phyloP scores from a whole-genome alignment of 2,329 filamentous ascomycete species.

The Hypoxylon sp. region DNA sequence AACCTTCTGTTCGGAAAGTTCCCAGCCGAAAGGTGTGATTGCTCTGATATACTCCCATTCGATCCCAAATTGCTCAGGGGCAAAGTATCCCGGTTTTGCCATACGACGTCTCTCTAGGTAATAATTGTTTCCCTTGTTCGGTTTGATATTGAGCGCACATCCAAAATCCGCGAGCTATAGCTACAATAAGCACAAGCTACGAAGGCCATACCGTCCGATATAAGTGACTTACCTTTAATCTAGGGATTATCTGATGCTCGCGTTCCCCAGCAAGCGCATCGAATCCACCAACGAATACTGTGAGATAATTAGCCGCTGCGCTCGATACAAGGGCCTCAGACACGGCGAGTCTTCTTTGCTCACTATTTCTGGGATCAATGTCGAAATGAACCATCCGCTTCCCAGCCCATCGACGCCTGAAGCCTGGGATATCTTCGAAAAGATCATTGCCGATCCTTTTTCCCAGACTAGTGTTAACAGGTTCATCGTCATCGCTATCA shows the following conservation, averaged over 20 bases:
- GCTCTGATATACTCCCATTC: conserved; percentile 42
- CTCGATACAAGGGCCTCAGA: not conserved
- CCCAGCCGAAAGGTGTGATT: conserved; percentile 14
- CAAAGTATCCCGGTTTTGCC: conserved; percentile 30
- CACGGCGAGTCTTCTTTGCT: conserved; percentile 2
- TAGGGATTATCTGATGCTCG: conserved; percentile 42
- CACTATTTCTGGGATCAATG: conserved; percentile 45
- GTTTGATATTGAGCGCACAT: conserved; percentile 24
- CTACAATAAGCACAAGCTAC: conserved; percentile 1
- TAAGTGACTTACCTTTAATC: conserved; percentile 40
- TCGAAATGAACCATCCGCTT: conserved; percentile 45
- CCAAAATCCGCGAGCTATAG: conserved; percentile 45
- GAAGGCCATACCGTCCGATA: not conserved
- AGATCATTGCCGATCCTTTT: conserved; percentile 39
- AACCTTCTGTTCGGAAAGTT: conserved; percentile 37
- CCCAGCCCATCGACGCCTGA: conserved; percentile 32
- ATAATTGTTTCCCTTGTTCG: conserved; percentile 40
- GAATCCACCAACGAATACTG: conserved; percentile 40
- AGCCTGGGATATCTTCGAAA: conserved; percentile 38
- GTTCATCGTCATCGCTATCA: not conserved
- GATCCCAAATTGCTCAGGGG: conserved; percentile 46
- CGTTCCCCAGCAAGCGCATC: conserved; percentile 32
- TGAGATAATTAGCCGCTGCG: not conserved
- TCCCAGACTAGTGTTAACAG: not conserved
- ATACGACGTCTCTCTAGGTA: conserved; percentile 18